These are phyloP conservation scores for Botrytis pseudocinerea DNA, from an alignment of 2,329 filamentous ascomycete species.

Conservation along the genomic window DNA sequence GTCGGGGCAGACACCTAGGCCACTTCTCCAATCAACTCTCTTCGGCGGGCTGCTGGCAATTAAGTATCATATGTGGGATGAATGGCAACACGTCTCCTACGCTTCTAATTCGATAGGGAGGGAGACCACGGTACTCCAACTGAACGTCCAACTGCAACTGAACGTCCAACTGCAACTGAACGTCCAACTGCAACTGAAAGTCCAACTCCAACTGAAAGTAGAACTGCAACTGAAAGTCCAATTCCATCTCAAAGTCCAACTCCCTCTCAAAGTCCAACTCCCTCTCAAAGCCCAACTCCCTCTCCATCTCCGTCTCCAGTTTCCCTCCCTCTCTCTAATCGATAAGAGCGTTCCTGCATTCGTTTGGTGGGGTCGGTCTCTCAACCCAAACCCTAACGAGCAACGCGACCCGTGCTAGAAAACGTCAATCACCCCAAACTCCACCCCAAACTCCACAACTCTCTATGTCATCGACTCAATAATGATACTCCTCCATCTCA, in stretches of 20 bases:
- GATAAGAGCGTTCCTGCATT: conserved; percentile 3
- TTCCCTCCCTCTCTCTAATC: background rate
- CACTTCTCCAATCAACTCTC: too few relatives aligned
- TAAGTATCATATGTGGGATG: background rate
- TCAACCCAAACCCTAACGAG: background rate
- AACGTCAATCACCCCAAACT: background rate
- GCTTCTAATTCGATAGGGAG: background rate
- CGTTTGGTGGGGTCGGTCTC: background rate
- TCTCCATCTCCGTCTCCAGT: background rate
- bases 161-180: too few relatives aligned
- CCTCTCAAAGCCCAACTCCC: background rate
- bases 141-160: too few relatives aligned
- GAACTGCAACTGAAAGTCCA: too few relatives aligned
- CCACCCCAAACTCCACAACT: background rate
- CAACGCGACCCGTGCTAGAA: background rate
- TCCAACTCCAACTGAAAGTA: too few relatives aligned
- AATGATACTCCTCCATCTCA: background rate
- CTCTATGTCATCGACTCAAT: background rate
- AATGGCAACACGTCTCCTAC: background rate
- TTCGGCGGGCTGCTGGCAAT: background rate
- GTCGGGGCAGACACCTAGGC: too few relatives aligned
- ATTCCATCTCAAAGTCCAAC: background rate
- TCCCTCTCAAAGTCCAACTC: background rate
- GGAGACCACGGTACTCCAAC: background rate
- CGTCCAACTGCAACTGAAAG: too few relatives aligned